Conservation (phyloP, 2,329 filamentous ascomycete species). For the Clonostachys rhizophaga region DNA sequence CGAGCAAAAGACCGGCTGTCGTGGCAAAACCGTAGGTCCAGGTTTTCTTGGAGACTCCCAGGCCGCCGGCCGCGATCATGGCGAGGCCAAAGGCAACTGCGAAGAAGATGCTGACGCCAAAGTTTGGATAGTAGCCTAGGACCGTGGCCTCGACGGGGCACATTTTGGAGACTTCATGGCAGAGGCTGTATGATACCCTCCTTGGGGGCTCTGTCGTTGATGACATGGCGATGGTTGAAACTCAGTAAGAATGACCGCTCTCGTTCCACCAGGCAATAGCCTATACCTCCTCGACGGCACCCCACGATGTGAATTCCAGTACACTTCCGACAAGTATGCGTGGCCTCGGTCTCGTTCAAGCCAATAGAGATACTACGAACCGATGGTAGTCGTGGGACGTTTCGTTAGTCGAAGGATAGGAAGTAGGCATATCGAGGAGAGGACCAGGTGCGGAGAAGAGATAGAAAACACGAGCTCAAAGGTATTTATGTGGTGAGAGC, state of each 20-base stretch:
- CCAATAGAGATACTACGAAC: too few species aligned
- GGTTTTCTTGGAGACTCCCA: constrained; percentile 45
- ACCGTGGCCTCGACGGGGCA: constrained; percentile 50
- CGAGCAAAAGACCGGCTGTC: constrained; percentile 42
- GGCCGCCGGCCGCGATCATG: constrained; percentile 29
- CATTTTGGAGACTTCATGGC: constrained; percentile 24
- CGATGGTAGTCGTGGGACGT: too few species aligned
- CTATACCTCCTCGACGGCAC: too few species aligned
- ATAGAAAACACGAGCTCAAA: too few species aligned
- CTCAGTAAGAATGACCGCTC: neutral
- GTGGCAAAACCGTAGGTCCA: constrained; percentile 50
- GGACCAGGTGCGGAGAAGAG: too few species aligned
- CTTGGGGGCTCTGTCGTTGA: neutral
- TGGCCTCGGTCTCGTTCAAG: too few species aligned
- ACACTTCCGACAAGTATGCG: too few species aligned
- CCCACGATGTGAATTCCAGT: too few species aligned
- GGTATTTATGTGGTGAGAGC: too few species aligned
- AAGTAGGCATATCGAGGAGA: too few species aligned
- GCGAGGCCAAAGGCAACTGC: constrained; percentile 41
- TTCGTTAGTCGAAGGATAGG: too few species aligned
- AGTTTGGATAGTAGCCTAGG: constrained; percentile 51
- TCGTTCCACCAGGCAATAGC: too few species aligned
- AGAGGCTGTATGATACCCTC: constrained; percentile 13
- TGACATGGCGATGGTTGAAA: neutral
- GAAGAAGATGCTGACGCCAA: constrained; percentile 52